Percentiles rank a stretch among this genome's conserved stretches.
Conservation (phyloP, 2,329 filamentous ascomycete genomes). For the Ceratocystis variospora region DNA sequence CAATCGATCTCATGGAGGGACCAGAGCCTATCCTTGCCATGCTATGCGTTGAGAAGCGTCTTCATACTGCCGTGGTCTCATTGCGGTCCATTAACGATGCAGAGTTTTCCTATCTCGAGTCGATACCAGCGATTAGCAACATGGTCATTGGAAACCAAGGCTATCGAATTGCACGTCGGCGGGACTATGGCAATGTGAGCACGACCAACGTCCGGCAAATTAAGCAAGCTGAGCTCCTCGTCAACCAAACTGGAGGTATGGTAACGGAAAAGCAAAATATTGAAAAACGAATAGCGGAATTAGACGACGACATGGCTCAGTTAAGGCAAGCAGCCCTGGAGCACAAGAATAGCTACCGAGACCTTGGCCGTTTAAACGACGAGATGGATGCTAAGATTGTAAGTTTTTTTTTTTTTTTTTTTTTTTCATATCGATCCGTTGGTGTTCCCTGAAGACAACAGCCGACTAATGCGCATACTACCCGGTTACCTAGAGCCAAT, state of each 20-base stretch:
- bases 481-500: constrained; percentile 29
- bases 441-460: background rate
- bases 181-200: constrained; percentile 65
- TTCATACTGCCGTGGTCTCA: constrained; percentile 56
- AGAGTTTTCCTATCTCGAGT: constrained; percentile 53
- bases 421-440: background rate
- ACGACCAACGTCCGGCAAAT: constrained; percentile 53
- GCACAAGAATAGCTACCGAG: background rate
- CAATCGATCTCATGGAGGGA: constrained; percentile 64
- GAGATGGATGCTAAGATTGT: background rate
- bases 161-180: constrained; percentile 54
- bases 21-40: constrained; percentile 75
- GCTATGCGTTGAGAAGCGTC: constrained; percentile 59
- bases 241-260: constrained; percentile 68
- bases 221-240: constrained; percentile 49
- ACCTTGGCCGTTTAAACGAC: background rate
- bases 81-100: constrained; percentile 48
- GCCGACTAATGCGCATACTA: constrained; percentile 19
- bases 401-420: background rate
- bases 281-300: constrained; percentile 36
- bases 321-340: constrained; percentile 32
- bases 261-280: constrained; percentile 48
- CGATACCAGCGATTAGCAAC: constrained; percentile 42
- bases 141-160: constrained; percentile 56
- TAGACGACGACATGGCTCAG: constrained; percentile 26